Evolutionary conservation across 2,329 filamentous ascomycete genomes (phyloP), one percentile per base, ranked within the genome.

Genomic region (Cercospora beticola): DNA sequence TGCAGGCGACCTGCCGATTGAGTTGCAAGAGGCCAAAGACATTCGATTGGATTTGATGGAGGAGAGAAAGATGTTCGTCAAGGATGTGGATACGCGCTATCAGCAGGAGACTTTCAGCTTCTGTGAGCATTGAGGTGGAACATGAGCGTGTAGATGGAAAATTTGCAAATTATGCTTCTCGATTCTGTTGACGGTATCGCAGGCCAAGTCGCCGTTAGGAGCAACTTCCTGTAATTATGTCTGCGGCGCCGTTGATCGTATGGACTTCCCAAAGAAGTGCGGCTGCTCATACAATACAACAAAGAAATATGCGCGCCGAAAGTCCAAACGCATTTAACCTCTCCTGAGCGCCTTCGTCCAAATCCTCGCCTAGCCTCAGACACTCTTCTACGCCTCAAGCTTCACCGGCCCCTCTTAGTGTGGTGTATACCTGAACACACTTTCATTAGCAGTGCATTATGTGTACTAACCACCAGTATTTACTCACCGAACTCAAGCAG

Each of bases 41-140:
- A 52, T 74, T 9, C 68, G 77, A 26, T 54, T 72, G 63, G 70
- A 74, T 60, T 36, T 79, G 60, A 79, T 79, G 76, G 70, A 73
- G 26, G 77, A 79, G 71, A 63, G 77, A 21, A 75, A 68, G 59
- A 49, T 69, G 60, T 68, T 74, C 21, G 70, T 71, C 23, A 26
- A 70, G 9, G 58, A 70, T 21, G 66, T 72, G n/a, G 67, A 73
- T 12, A 57, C 67, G 14, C 69, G 68, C 40, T 49, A 63, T 28
- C 16, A 66, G n/a, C 30, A 72, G 56, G 71, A 75, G 30, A 66
- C 46, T 5, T 77, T 76, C 31, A 71, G 66, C 54, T 77, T 78
- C 21, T 77, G 76, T 66, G 76, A 78, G 71, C 76, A 77, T 66
- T 78, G 62, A 57, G 12, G 0, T 10, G 9, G 30, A 1, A 0